Conservation (phyloP, 2,329 filamentous ascomycete species). For the Pseudocercospora fijiensis region DNA sequence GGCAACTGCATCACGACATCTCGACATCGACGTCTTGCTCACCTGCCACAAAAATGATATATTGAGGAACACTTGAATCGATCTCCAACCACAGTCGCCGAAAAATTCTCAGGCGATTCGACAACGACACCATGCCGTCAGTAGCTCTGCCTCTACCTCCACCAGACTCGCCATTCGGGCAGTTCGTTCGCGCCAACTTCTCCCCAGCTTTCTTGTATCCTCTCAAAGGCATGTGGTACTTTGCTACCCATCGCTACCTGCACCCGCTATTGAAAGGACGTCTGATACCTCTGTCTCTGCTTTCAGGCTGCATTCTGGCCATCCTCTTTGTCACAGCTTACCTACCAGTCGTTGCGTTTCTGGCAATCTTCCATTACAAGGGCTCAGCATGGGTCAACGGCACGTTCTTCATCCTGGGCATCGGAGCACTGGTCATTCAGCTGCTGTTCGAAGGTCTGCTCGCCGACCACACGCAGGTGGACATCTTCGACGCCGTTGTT, state of each 20-base stretch:
- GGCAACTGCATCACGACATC: neutral
- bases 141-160: conserved; percentile 5
- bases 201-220: conserved; percentile 39
- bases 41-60: neutral
- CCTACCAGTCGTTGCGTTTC: conserved; percentile 81
- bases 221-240: conserved; percentile 72
- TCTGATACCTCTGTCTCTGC: conserved; percentile 74
- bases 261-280: conserved; percentile 78
- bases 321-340: conserved; percentile 86
- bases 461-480: conserved; percentile 71
- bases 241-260: conserved; percentile 71
- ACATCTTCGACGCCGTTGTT: conserved; percentile 78
- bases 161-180: conserved; percentile 13
- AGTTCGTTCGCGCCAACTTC: conserved; percentile 37
- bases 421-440: conserved; percentile 62
- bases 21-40: neutral
- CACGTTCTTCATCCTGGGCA: conserved; percentile 74
- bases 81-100: no score
- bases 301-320: conserved; percentile 80
- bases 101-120: no score
- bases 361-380: conserved; percentile 78
- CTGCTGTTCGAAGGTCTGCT: conserved; percentile 55
- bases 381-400: conserved; percentile 86
- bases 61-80: no score
- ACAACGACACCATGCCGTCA: conserved; percentile 10